Conservation (phyloP, 768 basidiomycete species). For the Lactarius trivialis region DNA sequence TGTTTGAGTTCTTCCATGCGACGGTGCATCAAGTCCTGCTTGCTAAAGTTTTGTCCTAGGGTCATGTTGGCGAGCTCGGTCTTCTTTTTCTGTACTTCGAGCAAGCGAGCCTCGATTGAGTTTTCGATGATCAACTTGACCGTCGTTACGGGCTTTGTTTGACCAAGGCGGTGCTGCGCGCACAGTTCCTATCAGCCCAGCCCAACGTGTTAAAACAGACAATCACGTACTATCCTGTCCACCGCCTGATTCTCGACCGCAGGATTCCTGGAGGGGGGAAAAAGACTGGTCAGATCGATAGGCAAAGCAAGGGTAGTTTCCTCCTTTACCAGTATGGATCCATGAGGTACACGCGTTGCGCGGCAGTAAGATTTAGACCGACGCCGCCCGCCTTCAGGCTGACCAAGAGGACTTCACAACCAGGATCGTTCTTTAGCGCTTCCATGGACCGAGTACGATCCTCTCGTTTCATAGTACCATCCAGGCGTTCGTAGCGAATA, state of each 20-base stretch:
- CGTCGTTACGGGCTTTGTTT: conserved; percentile 85
- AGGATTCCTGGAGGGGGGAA: conserved; percentile 61
- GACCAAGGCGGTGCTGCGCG: conserved; percentile 89
- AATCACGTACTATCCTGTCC: conserved; percentile 82
- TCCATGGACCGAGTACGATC: conserved; percentile 91
- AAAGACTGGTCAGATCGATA: neutral
- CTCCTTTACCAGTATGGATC: conserved; percentile 83
- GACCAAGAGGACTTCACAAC: conserved; percentile 89
- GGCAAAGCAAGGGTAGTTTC: neutral
- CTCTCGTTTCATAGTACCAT: conserved; percentile 97
- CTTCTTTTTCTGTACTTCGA: conserved; percentile 94
- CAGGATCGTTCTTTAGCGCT: conserved; percentile 80
- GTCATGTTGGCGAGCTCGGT: conserved; percentile 93
- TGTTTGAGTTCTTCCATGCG: conserved; percentile 83
- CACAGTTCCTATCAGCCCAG: neutral
- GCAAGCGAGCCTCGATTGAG: conserved; percentile 86
- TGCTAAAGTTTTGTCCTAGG: conserved; percentile 78
- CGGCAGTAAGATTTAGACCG: conserved; percentile 91
- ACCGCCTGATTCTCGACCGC: conserved; percentile 97
- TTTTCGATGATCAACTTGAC: conserved; percentile 92
- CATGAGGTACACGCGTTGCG: conserved; percentile 91
- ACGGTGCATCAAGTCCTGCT: conserved; percentile 79
- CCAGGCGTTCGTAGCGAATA: conserved; percentile 87
- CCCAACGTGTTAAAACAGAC: neutral
- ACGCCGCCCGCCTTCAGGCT: conserved; percentile 97